Conservation (phyloP, 2,329 filamentous ascomycete genomes). For the Colletotrichum graminicola region DNA sequence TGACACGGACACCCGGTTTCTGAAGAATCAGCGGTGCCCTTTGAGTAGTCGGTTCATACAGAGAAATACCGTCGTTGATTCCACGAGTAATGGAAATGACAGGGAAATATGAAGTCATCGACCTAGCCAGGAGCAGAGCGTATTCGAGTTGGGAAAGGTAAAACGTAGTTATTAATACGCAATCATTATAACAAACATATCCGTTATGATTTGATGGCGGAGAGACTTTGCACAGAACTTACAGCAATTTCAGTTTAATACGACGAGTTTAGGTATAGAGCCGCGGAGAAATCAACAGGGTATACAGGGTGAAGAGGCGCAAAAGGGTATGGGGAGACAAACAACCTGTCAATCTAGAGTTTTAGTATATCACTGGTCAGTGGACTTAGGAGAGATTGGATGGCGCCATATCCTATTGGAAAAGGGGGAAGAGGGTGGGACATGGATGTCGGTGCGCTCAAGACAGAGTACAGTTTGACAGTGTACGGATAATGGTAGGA, state of each 20-base stretch:
- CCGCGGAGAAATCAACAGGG: neutral
- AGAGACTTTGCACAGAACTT: neutral
- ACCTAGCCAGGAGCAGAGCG: neutral
- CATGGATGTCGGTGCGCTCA: neutral
- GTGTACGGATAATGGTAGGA: no score
- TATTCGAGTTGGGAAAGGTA: neutral
- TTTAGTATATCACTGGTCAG: conserved; percentile 3
- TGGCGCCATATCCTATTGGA: neutral
- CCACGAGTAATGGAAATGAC: conserved; percentile 5
- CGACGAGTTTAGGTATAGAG: no score
- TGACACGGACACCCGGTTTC: neutral
- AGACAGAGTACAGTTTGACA: neutral
- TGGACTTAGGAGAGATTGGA: neutral
- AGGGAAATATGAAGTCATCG: neutral
- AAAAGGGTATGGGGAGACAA: neutral
- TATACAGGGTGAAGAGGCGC: neutral
- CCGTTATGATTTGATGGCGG: neutral
- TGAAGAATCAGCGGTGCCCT: neutral
- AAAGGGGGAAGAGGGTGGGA: neutral
- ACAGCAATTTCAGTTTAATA: neutral
- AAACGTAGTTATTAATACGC: neutral
- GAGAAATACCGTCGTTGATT: neutral
- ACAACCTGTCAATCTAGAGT: neutral
- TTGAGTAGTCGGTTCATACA: neutral
- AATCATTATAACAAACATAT: neutral